Evolutionary conservation across 2,329 filamentous ascomycete genomes (phyloP).

Genomic region (Aspergillus sclerotialis): DNA sequence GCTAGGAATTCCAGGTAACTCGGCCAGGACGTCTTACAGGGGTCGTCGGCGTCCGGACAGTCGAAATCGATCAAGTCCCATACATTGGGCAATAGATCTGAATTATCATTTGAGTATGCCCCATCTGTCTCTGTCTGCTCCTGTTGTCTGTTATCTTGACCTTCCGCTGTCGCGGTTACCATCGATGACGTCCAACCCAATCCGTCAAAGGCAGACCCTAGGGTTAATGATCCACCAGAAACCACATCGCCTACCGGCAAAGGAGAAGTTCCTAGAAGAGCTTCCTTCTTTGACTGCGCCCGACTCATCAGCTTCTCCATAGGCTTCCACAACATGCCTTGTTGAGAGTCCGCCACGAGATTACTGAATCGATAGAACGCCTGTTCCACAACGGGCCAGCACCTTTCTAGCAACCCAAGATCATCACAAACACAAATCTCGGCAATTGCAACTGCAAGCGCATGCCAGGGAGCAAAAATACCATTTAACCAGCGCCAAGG

Average conservation of each 20-base stretch:
- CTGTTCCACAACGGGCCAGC: constrained; percentile 19
- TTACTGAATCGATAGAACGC: constrained; percentile 15
- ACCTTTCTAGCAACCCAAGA: constrained; percentile 14
- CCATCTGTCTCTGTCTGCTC: background rate
- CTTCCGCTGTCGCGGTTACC: background rate
- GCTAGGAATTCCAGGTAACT: constrained; percentile 23
- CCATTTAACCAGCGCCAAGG: constrained; percentile 22
- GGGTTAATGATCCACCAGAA: background rate
- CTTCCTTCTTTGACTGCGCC: constrained; percentile 10
- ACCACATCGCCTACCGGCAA: constrained; percentile 4
- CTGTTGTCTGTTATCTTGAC: background rate
- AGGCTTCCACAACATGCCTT: constrained; percentile 24
- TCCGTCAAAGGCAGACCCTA: constrained; percentile 1
- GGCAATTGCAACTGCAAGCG: constrained; percentile 23
- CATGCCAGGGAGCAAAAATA: constrained; percentile 27
- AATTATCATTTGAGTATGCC: background rate
- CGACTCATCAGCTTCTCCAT: constrained; percentile 23
- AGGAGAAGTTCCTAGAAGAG: constrained; percentile 1
- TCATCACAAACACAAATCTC: constrained; percentile 24
- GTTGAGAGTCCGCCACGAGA: constrained; percentile 19
- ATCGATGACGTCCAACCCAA: background rate
- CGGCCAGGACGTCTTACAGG: constrained; percentile 17
- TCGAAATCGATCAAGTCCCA: constrained; percentile 20
- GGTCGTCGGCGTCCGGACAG: constrained; percentile 3
- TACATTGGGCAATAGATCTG: constrained; percentile 13